phyloP scores from a whole-genome alignment of 148 eudicot species.

The Rhododendron mucronatum region DNA sequence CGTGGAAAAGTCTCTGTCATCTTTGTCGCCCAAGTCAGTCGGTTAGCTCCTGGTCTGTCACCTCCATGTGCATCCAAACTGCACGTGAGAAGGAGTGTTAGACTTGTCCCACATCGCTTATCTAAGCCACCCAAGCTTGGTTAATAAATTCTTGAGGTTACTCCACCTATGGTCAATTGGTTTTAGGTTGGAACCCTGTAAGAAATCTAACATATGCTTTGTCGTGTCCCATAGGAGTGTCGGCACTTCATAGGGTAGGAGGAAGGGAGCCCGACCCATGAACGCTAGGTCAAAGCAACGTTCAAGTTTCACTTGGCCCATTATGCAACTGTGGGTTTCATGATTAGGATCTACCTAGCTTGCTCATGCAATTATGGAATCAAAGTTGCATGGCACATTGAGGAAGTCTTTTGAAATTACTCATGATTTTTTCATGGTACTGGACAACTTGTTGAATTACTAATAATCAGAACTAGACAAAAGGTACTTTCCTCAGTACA shows the following conservation, averaged over 20 bases:
- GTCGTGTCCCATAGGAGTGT: not conserved
- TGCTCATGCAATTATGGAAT: not conserved
- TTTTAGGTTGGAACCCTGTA: no score
- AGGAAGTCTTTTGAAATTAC: no score
- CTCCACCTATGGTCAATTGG: no score
- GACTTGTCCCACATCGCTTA: no score
- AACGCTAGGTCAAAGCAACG: not conserved
- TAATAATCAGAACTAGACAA: not conserved
- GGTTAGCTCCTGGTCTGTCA: no score
- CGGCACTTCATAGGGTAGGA: not conserved
- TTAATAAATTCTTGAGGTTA: no score
- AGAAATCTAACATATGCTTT: no score
- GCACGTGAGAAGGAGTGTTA: no score
- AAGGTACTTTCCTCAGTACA: not conserved
- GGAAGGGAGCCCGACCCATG: not conserved
- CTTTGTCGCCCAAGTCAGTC: no score
- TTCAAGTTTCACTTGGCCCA: not conserved
- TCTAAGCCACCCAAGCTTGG: no score
- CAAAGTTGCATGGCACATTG: not conserved
- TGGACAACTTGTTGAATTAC: not conserved
- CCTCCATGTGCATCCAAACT: no score
- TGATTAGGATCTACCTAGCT: not conserved
- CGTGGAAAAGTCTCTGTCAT: no score
- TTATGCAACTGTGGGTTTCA: not conserved
- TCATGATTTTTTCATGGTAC: not conserved